Base-by-base conservation (phyloP, 2,329 filamentous ascomycete genomes). In the Fusarium aywerte region DNA sequence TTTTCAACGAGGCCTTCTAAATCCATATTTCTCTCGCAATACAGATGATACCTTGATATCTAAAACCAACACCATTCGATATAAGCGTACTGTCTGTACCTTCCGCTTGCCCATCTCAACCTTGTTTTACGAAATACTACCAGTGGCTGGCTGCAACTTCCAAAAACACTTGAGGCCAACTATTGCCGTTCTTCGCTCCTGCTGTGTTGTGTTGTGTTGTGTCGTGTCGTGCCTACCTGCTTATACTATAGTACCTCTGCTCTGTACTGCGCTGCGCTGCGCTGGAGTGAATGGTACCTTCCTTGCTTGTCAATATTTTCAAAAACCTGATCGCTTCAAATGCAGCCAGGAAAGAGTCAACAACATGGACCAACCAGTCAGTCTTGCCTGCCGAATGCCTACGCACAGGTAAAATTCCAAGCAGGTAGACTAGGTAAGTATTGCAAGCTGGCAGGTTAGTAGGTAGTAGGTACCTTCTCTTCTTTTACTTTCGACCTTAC, bases 1-100 rank as follows among this genome's bases (percentile, higher is more conserved):
- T 51, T 52, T 67, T 38, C 49, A 60, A 58, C 42, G 43, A 48
- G 56, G 59, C 48, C 69, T 69, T 72, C 63, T 72, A 66, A 73
- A 71, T 57, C 56, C 66, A 58, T 62, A 36, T 58, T 36, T 51
- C 55, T 64, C 65, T 64, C 68, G 51, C 68, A 52, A 62, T 27
- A 47, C 18, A 20, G 21, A 48, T 35, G 21, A 35, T 36, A 48
- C 45, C 16, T 42, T 48, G 49, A 51, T 49, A 49, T 61, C 38
- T 33, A 55, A 42, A 55, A 45, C 18, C 52, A 52, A 52, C 54
- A 55, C 56, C 21, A 66, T 55, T 63, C 57, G 42, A 64, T 44
- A 53, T 59, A 23, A 38, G 49, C 21, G 29, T 55, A 23, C 21
- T 33, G 15, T 49, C 21, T 33, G 15, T 49, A 36, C 32, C 49